phyloP scores from a whole-genome alignment of 805 yeast species.

The Lipomyces spencermartinsiae region DNA sequence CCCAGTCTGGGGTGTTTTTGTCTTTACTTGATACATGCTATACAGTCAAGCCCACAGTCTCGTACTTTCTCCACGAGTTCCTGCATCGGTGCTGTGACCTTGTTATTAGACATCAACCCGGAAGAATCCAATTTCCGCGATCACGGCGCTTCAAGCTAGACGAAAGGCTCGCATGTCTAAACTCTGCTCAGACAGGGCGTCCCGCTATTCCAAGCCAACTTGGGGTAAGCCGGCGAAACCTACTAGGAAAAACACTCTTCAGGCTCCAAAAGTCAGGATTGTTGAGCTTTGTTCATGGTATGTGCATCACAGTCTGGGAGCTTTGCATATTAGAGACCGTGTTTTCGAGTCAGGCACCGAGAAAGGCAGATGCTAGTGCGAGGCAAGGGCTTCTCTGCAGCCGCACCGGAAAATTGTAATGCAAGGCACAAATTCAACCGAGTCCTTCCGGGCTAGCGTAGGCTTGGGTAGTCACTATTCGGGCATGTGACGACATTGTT shows the following conservation, averaged over 20 bases:
- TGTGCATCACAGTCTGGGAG: not conserved
- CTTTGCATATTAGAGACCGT: not conserved
- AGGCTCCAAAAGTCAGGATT: not conserved
- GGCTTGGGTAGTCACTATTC: not conserved
- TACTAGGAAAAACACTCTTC: not conserved
- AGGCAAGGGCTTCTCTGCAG: not conserved
- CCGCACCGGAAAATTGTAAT: not conserved
- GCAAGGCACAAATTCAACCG: not conserved
- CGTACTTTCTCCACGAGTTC: not conserved
- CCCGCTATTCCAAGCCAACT: not conserved
- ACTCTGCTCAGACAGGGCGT: not conserved
- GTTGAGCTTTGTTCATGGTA: not conserved
- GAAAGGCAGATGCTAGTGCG: not conserved
- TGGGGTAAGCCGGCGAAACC: not conserved
- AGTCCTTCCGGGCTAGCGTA: too few relatives aligned
- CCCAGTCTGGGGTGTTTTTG: not conserved
- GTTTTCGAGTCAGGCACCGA: not conserved
- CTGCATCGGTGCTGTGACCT: not conserved
- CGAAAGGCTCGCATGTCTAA: not conserved
- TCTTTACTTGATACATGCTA: not conserved
- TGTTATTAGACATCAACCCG: not conserved
- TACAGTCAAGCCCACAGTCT: not conserved
- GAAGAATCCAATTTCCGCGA: not conserved
- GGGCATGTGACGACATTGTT: not conserved
- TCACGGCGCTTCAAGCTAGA: too few relatives aligned